phyloP scores from a whole-genome alignment of 495 filamentous ascomycete species.

The Rhizodiscina lignyota region DNA sequence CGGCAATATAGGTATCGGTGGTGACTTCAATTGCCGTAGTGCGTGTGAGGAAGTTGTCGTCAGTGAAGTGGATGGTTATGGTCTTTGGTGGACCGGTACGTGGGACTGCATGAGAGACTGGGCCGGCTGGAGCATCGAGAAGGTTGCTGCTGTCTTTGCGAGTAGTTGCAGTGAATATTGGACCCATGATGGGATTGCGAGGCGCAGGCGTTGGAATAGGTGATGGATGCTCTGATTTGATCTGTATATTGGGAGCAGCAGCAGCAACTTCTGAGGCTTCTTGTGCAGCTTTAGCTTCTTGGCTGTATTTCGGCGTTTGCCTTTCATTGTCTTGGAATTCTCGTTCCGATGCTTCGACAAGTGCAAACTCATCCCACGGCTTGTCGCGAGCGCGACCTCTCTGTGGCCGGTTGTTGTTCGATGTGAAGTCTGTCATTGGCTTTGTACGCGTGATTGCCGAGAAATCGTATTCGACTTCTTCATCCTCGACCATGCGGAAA shows the following conservation, averaged over 20 bases:
- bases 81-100: constrained; percentile 70
- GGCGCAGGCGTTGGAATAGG: constrained; percentile 14
- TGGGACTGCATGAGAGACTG: constrained; percentile 37
- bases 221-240: constrained; percentile 1
- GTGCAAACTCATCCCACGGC: constrained; percentile 83
- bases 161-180: constrained; percentile 16
- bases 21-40: constrained; percentile 48
- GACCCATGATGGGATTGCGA: constrained; percentile 24
- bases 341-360: constrained; percentile 62
- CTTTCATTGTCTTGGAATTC: constrained; percentile 66
- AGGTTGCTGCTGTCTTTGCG: constrained; percentile 27
- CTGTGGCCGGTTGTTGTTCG: constrained; percentile 64
- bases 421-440: constrained; percentile 70
- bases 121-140: constrained; percentile 22
- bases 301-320: constrained; percentile 53
- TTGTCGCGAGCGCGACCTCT: constrained; percentile 61
- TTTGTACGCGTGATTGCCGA: constrained; percentile 67
- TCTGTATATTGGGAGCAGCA: too few species aligned
- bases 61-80: constrained; percentile 68
- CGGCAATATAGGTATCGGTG: constrained; percentile 86
- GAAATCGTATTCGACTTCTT: constrained; percentile 92
- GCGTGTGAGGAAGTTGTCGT: constrained; percentile 34
- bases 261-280: not conserved
- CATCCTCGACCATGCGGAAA: constrained; percentile 86
- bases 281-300: constrained; percentile 28